Evolutionary conservation across 2,329 filamentous ascomycete species (phyloP).

Genomic region (Ilyonectria sp.): DNA sequence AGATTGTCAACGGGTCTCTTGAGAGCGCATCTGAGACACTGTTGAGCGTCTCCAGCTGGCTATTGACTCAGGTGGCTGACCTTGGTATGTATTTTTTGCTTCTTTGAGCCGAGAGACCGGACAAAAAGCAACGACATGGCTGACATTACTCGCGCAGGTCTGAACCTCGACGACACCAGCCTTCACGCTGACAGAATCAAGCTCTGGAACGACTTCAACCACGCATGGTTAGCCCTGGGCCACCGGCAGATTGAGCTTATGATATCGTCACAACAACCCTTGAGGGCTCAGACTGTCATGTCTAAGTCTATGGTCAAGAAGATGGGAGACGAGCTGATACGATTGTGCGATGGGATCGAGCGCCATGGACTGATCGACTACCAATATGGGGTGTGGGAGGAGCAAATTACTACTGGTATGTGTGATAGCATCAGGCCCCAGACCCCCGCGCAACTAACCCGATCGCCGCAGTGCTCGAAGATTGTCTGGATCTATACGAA

Average conservation of each 20-base stretch:
- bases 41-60: slow-evolving; percentile 68
- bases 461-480: slow-evolving; percentile 52
- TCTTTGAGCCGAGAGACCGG: slow-evolving; percentile 6
- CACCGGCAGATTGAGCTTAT: slow-evolving; percentile 88
- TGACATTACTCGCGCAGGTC: slow-evolving; percentile 68
- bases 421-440: slow-evolving; percentile 43
- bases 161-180: slow-evolving; percentile 85
- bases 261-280: slow-evolving; percentile 69
- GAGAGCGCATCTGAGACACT: slow-evolving; percentile 68
- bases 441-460: slow-evolving; percentile 33
- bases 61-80: slow-evolving; percentile 68
- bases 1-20: slow-evolving; percentile 71
- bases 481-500: slow-evolving; percentile 64
- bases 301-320: slow-evolving; percentile 78
- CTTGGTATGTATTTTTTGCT: slow-evolving; percentile 62
- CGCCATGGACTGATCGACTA: slow-evolving; percentile 97
- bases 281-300: slow-evolving; percentile 75
- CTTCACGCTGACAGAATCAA: slow-evolving; percentile 83
- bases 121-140: slow-evolving; percentile 12
- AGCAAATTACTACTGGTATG: slow-evolving; percentile 88
- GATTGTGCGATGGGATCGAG: slow-evolving; percentile 88
- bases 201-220: slow-evolving; percentile 95
- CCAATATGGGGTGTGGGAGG: slow-evolving; percentile 96
- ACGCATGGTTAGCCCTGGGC: slow-evolving; percentile 87
- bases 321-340: slow-evolving; percentile 86